phyloP scores from a whole-genome alignment of 768 basidiomycete genomes.

The Auricularia auricula-judae region DNA sequence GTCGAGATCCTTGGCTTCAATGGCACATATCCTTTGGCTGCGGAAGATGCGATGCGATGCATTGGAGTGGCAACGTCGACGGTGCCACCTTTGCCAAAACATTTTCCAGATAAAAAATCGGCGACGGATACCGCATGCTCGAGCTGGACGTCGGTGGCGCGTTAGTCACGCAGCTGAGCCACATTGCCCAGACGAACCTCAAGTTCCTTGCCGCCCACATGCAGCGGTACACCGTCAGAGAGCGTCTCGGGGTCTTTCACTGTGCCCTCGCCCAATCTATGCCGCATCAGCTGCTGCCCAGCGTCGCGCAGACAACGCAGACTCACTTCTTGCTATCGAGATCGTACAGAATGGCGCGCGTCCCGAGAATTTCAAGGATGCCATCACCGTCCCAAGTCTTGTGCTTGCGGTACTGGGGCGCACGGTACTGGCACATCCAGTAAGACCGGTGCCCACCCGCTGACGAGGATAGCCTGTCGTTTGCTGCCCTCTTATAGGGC shows the following conservation, averaged over 20 bases:
- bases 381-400: conserved; percentile 78
- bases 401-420: conserved; percentile 57
- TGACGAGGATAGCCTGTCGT: not conserved
- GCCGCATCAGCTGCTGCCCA: not conserved
- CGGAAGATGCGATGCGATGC: conserved; percentile 18
- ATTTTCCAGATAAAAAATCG: conserved; percentile 55
- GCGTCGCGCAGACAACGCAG: not conserved
- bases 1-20: conserved; percentile 17
- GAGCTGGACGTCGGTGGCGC: conserved; percentile 14
- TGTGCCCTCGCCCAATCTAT: not conserved
- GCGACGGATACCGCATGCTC: conserved; percentile 42
- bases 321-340: conserved; percentile 3
- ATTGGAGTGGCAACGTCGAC: conserved; percentile 11
- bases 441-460: not conserved
- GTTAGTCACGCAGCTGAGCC: not conserved
- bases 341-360: conserved; percentile 6
- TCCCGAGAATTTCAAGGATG: conserved; percentile 5
- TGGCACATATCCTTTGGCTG: conserved; percentile 21
- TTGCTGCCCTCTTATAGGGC: not conserved
- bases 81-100: conserved; percentile 36
- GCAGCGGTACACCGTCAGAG: conserved; percentile 25
- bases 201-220: conserved; percentile 46
- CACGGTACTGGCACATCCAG: conserved; percentile 5
- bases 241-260: not conserved
- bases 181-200: conserved; percentile 19